phyloP scores from a whole-genome alignment of 2,329 filamentous ascomycete genomes.

The Pseudonectria foliicola region DNA sequence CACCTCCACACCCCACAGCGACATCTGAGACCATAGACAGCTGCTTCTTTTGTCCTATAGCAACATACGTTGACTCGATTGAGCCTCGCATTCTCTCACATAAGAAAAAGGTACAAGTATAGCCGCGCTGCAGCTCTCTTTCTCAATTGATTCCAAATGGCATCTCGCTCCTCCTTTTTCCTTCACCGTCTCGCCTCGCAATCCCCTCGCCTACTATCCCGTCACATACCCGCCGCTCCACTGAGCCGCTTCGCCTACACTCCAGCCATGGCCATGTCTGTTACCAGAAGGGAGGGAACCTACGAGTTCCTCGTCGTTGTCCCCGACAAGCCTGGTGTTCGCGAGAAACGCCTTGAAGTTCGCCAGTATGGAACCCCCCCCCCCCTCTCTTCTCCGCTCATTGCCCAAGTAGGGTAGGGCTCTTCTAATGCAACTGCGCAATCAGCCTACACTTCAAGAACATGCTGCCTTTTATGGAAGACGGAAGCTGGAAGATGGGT shows the following conservation, averaged over 20 bases:
- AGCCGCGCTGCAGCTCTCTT: too few relatives aligned
- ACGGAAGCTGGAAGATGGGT: conserved; percentile 56
- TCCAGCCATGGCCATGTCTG: conserved; percentile 25
- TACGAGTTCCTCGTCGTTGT: conserved; percentile 63
- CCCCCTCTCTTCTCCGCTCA: conserved; percentile 7
- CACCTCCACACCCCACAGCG: too few relatives aligned
- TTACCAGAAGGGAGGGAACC: conserved; percentile 24
- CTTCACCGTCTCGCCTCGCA: conserved; percentile 4
- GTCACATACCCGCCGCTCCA: not conserved
- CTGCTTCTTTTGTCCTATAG: too few relatives aligned
- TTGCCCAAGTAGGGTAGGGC: not conserved
- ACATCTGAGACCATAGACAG: too few relatives aligned
- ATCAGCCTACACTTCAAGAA: conserved; percentile 46
- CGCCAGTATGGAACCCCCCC: conserved; percentile 38
- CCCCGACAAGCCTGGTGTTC: conserved; percentile 55
- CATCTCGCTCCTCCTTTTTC: not conserved
- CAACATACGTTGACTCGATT: too few relatives aligned
- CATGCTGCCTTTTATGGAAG: conserved; percentile 43
- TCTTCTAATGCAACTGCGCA: not conserved
- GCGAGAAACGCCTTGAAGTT: conserved; percentile 55
- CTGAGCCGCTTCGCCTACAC: conserved; percentile 5
- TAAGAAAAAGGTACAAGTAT: too few relatives aligned
- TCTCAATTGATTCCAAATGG: not conserved
- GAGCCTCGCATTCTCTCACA: too few relatives aligned
- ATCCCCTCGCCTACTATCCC: conserved; percentile 4